These are phyloP conservation scores for Elongisporangium prolatum DNA, from an alignment of 352 stramenopile species.

Conservation along the genomic window DNA sequence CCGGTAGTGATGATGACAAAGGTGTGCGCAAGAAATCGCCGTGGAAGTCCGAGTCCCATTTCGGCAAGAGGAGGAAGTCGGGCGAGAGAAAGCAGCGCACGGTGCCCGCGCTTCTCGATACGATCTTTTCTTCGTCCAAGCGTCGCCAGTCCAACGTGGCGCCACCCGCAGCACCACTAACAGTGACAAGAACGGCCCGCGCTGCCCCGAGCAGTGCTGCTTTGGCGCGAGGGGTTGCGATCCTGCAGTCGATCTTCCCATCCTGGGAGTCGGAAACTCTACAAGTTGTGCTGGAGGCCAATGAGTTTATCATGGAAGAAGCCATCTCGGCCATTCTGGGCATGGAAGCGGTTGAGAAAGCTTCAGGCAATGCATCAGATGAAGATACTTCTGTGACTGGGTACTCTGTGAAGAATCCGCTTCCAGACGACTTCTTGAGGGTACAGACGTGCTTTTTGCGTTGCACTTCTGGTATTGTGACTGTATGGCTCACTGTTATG, in stretches of 20 bases:
- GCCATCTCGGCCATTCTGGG: constrained; percentile 72
- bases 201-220: constrained; percentile 35
- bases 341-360: constrained; percentile 60
- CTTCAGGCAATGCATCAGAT: not conserved
- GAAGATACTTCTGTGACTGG: constrained; percentile 2
- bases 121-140: constrained; percentile 55
- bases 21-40: not conserved
- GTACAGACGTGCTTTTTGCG: constrained; percentile 16
- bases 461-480: constrained; percentile 1
- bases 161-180: constrained; percentile 4
- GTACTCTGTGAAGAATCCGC: constrained; percentile 61
- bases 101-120: constrained; percentile 24
- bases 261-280: constrained; percentile 68
- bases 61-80: constrained; percentile 14
- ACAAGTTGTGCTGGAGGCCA: constrained; percentile 67
- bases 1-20: not conserved
- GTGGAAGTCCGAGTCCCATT: constrained; percentile 21
- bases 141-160: constrained; percentile 18
- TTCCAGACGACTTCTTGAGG: constrained; percentile 76
- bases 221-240: constrained; percentile 56
- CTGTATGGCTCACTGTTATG: not conserved
- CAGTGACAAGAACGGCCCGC: constrained; percentile 2
- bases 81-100: constrained; percentile 18
- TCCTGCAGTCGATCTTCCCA: constrained; percentile 79
- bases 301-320: constrained; percentile 77